Evolutionary conservation across 352 stramenopile genomes (phyloP), one percentile per base, ranked within the genome.

Genomic region (Pythium brassicae): DNA sequence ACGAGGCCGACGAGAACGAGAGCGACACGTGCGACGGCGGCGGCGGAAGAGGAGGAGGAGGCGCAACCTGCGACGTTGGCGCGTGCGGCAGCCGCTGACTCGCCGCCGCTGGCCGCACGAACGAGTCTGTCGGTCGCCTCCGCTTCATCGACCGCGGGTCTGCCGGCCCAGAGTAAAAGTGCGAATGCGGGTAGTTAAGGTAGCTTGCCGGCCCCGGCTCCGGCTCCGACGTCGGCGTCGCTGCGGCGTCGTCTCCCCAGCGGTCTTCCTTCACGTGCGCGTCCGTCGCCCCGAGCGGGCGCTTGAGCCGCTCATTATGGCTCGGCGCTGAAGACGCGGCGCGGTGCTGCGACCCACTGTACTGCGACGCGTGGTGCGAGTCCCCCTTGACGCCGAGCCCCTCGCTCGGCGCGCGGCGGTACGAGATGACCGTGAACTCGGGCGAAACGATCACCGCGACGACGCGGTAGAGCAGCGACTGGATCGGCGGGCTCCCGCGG

Each of bases 401-500:
- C 45, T 79, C 68, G n/a, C 20, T 53, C 12, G 76, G 74, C 23
- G 78, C 78, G 46, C 78, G 76, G 14, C 76, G 68, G 45, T 87
- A 89, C n/a, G 78, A 89, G 46, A 89, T 85, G 55, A 89, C 74
- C 0, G 76, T 87, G 42, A 89, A 86, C 50, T 87, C 73, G 6
- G 78, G 74, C 7, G 76, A 89, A 17, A 63, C 42, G 50, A 86
- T 61, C 11, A 86, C 62, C 10, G 77, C 63, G 19, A 79, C 40
- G 17, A 88, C 68, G 27, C 70, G 69, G 35, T 81, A 79, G n/a
- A 83, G 43, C 14, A 51, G 32, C 12, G 60, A 49, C 12, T 76
- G 62, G 11, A 42, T 66, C 35, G 51, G 59, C 4, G 61, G 60
- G 10, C 63, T 32, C 10, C 20, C 54, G 23, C 47, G 43, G 50